Evolutionary conservation across 139 green algal species (phyloP).

Genomic region (Diplosphaera chodatii): DNA sequence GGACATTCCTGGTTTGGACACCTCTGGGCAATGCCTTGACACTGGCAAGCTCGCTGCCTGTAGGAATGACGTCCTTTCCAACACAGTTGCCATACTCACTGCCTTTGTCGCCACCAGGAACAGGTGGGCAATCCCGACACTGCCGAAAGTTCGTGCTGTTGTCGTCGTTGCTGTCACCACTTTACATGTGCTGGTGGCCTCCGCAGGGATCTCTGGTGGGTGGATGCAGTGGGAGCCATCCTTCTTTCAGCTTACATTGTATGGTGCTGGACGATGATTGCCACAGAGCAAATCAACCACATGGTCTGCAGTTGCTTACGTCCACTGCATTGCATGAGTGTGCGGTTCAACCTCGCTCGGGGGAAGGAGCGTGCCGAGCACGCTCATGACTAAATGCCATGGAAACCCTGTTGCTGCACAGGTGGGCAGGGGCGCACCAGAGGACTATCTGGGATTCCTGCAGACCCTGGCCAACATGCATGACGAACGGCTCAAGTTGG

Average conservation of each 20-base stretch:
- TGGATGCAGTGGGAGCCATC: conserved; percentile 57
- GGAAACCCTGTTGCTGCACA: too few species aligned
- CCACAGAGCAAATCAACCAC: conserved; percentile 43
- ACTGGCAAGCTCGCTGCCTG: too few species aligned
- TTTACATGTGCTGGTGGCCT: conserved; percentile 12
- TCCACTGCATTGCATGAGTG: too few species aligned
- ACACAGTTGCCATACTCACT: conserved; percentile 4
- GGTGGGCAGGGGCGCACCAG: conserved; percentile 49
- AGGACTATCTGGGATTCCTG: conserved; percentile 40
- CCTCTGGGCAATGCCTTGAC: too few species aligned
- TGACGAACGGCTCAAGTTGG: conserved; percentile 29
- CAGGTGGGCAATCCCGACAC: too few species aligned
- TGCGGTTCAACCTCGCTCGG: background rate
- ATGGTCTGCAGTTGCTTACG: background rate
- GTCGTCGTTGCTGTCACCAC: too few species aligned
- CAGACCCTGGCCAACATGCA: conserved; percentile 41
- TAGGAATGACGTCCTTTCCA: conserved; percentile 6
- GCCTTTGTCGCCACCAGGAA: conserved; percentile 1
- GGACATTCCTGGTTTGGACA: too few species aligned
- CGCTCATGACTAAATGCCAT: too few species aligned
- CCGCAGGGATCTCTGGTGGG: conserved; percentile 37
- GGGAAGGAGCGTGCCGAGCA: too few species aligned
- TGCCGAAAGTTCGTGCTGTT: too few species aligned
- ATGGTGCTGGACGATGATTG: conserved; percentile 55
- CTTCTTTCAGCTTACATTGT: conserved; percentile 64